Percentiles rank a stretch among this genome's conserved stretches.
These are phyloP conservation scores for Tarenaya hassleriana DNA, from an alignment of 345 rosid genomes.

Conservation along the genomic window DNA sequence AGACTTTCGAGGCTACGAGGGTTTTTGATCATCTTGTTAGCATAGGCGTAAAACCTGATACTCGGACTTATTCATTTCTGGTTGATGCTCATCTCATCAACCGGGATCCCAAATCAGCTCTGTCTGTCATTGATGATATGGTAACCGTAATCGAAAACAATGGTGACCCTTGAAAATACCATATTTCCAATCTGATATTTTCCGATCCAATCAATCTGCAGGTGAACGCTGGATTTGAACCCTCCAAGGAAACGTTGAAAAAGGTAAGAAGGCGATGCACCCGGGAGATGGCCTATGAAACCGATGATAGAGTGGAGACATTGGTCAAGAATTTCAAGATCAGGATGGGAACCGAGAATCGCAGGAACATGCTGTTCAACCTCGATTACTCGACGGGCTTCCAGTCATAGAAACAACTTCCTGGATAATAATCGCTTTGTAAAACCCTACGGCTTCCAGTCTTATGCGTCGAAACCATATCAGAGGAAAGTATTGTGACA, in stretches of 20 bases:
- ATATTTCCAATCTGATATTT: neutral
- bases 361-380: constrained; percentile 66
- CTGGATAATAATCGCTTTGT: constrained; percentile 11
- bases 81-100: constrained; percentile 87
- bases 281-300: constrained; percentile 70
- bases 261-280: constrained; percentile 76
- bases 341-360: constrained; percentile 62
- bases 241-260: constrained; percentile 70
- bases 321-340: constrained; percentile 51
- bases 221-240: constrained; percentile 71
- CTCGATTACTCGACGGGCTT: constrained; percentile 56
- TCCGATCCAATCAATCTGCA: constrained; percentile 34
- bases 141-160: constrained; percentile 32
- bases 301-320: constrained; percentile 47
- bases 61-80: constrained; percentile 67
- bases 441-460: constrained; percentile 7
- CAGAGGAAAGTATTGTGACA: too few relatives aligned
- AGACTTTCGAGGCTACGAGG: constrained; percentile 81
- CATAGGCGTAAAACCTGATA: constrained; percentile 77
- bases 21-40: constrained; percentile 76
- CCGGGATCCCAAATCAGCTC: constrained; percentile 77
- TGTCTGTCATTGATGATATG: constrained; percentile 61
- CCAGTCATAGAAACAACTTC: constrained; percentile 32
- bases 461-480: too few relatives aligned
- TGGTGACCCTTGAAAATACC: neutral